These are phyloP conservation scores for Chalciporus piperatus DNA, from an alignment of 768 basidiomycete species.

Conservation along the genomic window DNA sequence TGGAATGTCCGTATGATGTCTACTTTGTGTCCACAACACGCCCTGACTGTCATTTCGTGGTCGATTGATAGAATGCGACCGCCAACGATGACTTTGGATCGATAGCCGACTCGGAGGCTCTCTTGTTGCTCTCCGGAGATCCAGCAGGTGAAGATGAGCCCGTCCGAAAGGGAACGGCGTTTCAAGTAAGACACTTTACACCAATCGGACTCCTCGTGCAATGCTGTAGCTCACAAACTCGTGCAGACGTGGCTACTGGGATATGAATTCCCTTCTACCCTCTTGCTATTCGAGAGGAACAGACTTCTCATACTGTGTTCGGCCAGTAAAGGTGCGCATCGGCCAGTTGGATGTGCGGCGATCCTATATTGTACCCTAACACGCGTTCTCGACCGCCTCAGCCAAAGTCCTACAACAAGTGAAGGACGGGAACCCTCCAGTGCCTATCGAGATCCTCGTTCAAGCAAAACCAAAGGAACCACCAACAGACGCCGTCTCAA, in stretches of 20 bases:
- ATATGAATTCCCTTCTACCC: conserved; percentile 95
- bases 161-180: conserved; percentile 85
- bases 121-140: conserved; percentile 74
- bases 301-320: conserved; percentile 82
- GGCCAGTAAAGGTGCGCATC: conserved; percentile 72
- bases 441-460: conserved; percentile 73
- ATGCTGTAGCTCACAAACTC: conserved; percentile 1
- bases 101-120: conserved; percentile 64
- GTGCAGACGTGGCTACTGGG: conserved; percentile 91
- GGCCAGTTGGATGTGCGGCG: neutral
- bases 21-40: conserved; percentile 6
- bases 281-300: conserved; percentile 78
- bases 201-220: too few species aligned
- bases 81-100: conserved; percentile 71
- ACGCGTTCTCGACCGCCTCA: conserved; percentile 32
- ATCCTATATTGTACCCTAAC: too few species aligned
- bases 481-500: conserved; percentile 68
- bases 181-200: conserved; percentile 61
- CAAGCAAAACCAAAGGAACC: conserved; percentile 81
- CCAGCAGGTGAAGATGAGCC: conserved; percentile 83
- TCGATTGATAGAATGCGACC: conserved; percentile 48
- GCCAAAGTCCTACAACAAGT: conserved; percentile 87
- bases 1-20: conserved; percentile 51
- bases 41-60: conserved; percentile 12
- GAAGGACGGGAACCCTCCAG: conserved; percentile 47